These are phyloP conservation scores for Phaseolus coccineus DNA, from an alignment of 331 rosid species.

Conservation along the genomic window DNA sequence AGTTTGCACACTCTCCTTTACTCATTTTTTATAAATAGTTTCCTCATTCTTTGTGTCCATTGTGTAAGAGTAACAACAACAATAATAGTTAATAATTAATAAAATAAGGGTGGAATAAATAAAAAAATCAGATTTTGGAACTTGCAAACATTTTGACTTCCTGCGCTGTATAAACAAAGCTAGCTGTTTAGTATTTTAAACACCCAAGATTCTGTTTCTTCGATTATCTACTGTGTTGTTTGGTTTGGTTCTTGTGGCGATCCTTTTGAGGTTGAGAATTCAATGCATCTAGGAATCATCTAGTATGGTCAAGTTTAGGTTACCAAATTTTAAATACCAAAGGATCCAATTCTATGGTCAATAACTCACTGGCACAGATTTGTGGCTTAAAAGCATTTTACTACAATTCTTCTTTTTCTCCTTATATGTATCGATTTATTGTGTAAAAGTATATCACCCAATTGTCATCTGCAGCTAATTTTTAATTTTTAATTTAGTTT, in stretches of 20 bases:
- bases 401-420: no score
- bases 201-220: no score
- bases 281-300: background rate
- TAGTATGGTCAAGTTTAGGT: background rate
- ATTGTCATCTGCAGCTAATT: no score
- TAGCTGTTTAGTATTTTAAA: no score
- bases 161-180: constrained; percentile 28
- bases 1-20: background rate
- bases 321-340: constrained; percentile 28
- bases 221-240: background rate
- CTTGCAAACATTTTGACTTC: constrained; percentile 15
- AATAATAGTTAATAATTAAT: no score
- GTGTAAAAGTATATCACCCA: no score
- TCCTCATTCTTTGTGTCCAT: constrained; percentile 17
- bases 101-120: background rate
- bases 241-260: constrained; percentile 33
- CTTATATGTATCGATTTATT: no score
- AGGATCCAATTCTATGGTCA: background rate
- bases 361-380: background rate
- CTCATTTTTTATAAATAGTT: constrained; percentile 6
- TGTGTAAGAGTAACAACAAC: background rate
- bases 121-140: constrained; percentile 23
- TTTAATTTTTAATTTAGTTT: no score
- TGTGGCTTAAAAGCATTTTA: background rate
- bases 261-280: constrained; percentile 37